Conservation (phyloP, 2,329 filamentous ascomycete species). For the Teratosphaeriaceae sp. region DNA sequence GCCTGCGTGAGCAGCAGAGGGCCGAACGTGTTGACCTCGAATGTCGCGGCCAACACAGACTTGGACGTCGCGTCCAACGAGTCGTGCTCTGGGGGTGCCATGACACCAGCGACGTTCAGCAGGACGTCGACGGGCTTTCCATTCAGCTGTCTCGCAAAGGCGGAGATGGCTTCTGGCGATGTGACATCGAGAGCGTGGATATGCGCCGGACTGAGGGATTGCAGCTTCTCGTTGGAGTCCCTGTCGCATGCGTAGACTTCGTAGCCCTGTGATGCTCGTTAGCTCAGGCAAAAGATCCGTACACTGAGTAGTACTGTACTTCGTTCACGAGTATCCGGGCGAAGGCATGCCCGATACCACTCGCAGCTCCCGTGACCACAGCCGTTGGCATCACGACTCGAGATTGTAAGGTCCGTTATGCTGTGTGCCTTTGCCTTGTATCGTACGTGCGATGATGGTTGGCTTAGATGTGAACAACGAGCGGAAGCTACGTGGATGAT, state of each 20-base stretch:
- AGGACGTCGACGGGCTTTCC: constrained; percentile 31
- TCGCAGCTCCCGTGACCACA: neutral
- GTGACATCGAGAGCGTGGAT: constrained; percentile 30
- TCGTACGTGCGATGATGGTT: no score
- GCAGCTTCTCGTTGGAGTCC: constrained; percentile 25
- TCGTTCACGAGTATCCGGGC: constrained; percentile 7
- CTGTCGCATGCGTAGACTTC: constrained; percentile 28
- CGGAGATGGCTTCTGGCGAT: constrained; percentile 29
- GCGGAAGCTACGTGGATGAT: no score
- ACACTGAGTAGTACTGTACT: neutral
- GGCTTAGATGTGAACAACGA: no score
- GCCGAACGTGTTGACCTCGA: constrained; percentile 40
- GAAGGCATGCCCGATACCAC: constrained; percentile 8
- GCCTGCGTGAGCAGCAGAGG: constrained; percentile 40
- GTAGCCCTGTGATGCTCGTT: constrained; percentile 19
- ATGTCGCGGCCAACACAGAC: constrained; percentile 29
- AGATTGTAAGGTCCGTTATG: no score
- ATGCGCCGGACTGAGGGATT: constrained; percentile 25
- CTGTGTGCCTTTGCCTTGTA: no score
- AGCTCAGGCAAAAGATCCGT: neutral
- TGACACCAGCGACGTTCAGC: constrained; percentile 34
- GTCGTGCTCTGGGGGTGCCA: constrained; percentile 28
- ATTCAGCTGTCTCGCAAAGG: constrained; percentile 26
- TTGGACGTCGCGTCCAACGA: constrained; percentile 26
- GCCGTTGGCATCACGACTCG: neutral